A percentile compares a stretch with the other conserved stretches of the same genome.
Conservation (phyloP, 108 stramenopile species). For the Cyclostephanos tholiformis region DNA sequence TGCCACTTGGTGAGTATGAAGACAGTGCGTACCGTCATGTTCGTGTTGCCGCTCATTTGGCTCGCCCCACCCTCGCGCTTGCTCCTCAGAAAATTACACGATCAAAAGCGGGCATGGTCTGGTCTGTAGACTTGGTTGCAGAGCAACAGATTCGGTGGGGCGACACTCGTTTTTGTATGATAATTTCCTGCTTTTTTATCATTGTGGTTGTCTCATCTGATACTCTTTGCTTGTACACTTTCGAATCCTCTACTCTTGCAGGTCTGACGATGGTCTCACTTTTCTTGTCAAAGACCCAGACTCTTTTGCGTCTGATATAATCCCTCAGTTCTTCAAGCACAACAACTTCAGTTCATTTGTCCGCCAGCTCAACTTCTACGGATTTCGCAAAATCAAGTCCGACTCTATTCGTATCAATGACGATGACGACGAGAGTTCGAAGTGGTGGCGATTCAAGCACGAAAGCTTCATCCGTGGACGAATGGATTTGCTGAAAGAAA, state of each 20-base stretch:
- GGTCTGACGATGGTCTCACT: slow-evolving; percentile 74
- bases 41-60: slow-evolving; percentile 30
- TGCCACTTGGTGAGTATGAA: slow-evolving; percentile 68
- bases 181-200: too few species aligned
- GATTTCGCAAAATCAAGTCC: slow-evolving; percentile 81
- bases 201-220: background rate
- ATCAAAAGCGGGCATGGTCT: slow-evolving; percentile 15
- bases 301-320: slow-evolving; percentile 67
- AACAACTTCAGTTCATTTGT: slow-evolving; percentile 92
- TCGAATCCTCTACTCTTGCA: slow-evolving; percentile 21
- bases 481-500: slow-evolving; percentile 73
- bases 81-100: slow-evolving; percentile 11
- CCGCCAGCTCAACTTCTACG: slow-evolving; percentile 94
- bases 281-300: slow-evolving; percentile 84
- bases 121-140: background rate
- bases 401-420: slow-evolving; percentile 70
- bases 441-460: slow-evolving; percentile 83
- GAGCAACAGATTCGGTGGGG: background rate
- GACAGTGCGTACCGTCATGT: slow-evolving; percentile 7
- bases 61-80: slow-evolving; percentile 24
- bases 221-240: background rate
- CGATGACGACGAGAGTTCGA: slow-evolving; percentile 54
- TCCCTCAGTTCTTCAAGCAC: slow-evolving; percentile 95
- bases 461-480: slow-evolving; percentile 76
- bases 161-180: too few species aligned